phyloP scores from a whole-genome alignment of 2,329 filamentous ascomycete species.

The Tolypocladium tundrense region DNA sequence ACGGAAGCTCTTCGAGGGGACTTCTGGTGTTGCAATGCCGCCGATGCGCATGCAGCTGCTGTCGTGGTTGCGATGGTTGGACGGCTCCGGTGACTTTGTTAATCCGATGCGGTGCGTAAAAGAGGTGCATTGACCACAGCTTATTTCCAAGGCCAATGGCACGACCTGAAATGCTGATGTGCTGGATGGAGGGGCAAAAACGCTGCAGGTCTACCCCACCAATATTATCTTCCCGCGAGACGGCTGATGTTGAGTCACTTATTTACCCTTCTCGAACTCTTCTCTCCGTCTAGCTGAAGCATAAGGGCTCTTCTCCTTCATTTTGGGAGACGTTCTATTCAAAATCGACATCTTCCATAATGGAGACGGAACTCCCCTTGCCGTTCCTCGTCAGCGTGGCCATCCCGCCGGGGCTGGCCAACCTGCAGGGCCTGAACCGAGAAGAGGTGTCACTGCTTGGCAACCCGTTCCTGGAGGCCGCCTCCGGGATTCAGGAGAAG shows the following conservation, averaged over 20 bases:
- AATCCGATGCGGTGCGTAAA: neutral
- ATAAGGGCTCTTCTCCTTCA: neutral
- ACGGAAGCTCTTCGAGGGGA: neutral
- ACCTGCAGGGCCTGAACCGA: conserved; percentile 41
- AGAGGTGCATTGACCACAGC: neutral
- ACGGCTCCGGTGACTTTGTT: neutral
- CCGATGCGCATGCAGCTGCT: neutral
- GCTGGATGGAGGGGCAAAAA: conserved; percentile 4
- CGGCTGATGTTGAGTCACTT: conserved; percentile 5
- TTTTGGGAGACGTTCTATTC: neutral
- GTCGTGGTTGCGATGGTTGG: neutral
- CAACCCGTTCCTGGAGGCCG: conserved; percentile 46
- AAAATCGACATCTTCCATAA: conserved; percentile 15
- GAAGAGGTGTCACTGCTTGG: conserved; percentile 51
- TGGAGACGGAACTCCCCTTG: conserved; percentile 55
- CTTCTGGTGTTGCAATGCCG: neutral
- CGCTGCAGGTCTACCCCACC: conserved; percentile 6
- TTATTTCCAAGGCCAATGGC: neutral
- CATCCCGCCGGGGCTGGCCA: conserved; percentile 36
- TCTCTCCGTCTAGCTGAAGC: neutral
- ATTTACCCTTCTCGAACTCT: neutral
- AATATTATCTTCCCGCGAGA: conserved; percentile 3
- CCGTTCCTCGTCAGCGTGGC: conserved; percentile 52
- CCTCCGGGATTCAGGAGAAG: conserved; percentile 35
- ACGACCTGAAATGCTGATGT: neutral